Evolutionary conservation across 768 basidiomycete species (phyloP).

Genomic region (Xerocomellus dryophilus): DNA sequence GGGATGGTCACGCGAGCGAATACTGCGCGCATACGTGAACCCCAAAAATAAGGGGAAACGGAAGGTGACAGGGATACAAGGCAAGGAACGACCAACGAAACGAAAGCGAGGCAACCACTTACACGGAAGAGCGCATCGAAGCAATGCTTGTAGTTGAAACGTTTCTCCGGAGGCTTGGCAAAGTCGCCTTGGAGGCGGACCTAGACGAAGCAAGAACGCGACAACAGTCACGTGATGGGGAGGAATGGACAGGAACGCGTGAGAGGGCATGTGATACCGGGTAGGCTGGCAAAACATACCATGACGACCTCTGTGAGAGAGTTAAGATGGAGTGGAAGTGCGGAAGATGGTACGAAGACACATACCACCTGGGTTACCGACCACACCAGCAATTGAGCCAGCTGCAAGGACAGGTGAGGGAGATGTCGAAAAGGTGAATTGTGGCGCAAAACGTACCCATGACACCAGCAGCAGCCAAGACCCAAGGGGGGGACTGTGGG

Average conservation of each 20-base stretch:
- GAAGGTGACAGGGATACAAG: not conserved
- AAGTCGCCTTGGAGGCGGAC: slow-evolving; percentile 88
- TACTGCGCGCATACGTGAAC: not conserved
- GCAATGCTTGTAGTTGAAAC: slow-evolving; percentile 87
- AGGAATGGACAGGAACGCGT: not conserved
- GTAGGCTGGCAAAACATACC: slow-evolving; percentile 35
- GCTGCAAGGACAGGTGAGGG: slow-evolving; percentile 41
- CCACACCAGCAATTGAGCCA: slow-evolving; percentile 78
- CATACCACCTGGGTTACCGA: slow-evolving; percentile 86
- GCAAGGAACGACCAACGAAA: not conserved
- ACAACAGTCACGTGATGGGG: slow-evolving; percentile 18
- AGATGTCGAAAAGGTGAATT: not conserved
- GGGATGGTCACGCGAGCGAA: too few relatives aligned
- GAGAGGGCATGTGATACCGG: slow-evolving; percentile 16
- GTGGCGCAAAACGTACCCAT: slow-evolving; percentile 60
- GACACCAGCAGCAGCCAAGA: slow-evolving; percentile 75
- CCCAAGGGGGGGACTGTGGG: slow-evolving; percentile 70
- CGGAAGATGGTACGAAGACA: slow-evolving; percentile 17
- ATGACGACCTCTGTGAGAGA: slow-evolving; percentile 66
- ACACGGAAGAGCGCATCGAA: slow-evolving; percentile 86
- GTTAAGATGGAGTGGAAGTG: not conserved
- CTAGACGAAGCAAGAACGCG: slow-evolving; percentile 19
- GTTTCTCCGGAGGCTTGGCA: slow-evolving; percentile 82
- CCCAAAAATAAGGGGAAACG: not conserved
- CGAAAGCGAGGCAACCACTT: slow-evolving; percentile 33